Conservation (phyloP, 768 basidiomycete genomes). For the Austroboletus festivus region DNA sequence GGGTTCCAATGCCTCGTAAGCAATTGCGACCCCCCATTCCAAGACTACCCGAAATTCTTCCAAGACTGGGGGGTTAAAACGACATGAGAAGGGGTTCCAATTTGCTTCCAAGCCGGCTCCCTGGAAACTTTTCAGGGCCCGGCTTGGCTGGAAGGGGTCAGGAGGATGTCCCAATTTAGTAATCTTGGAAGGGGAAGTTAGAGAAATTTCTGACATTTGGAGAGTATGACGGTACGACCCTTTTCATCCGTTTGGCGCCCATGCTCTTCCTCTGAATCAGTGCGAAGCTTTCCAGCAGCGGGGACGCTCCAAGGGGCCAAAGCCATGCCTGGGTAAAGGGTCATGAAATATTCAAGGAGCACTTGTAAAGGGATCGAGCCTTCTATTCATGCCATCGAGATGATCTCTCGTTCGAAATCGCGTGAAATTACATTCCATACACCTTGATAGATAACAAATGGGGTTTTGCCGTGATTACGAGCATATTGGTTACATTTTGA, state of each 20-base stretch:
- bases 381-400: conserved; percentile 32
- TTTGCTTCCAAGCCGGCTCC: too few relatives aligned
- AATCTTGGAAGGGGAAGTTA: too few relatives aligned
- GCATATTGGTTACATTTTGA: conserved; percentile 48
- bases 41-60: too few relatives aligned
- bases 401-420: conserved; percentile 51
- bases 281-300: conserved; percentile 25
- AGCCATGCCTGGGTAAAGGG: conserved; percentile 9
- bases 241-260: conserved; percentile 32
- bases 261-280: conserved; percentile 26
- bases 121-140: too few relatives aligned
- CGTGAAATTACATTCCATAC: conserved; percentile 41
- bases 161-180: too few relatives aligned
- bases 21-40: too few relatives aligned
- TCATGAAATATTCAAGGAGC: neutral
- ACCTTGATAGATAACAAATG: conserved; percentile 53
- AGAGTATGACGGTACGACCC: conserved; percentile 30
- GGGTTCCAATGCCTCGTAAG: too few relatives aligned
- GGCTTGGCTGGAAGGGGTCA: too few relatives aligned
- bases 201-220: too few relatives aligned
- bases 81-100: too few relatives aligned
- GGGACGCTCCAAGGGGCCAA: conserved; percentile 38
- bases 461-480: conserved; percentile 44
- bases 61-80: too few relatives aligned
- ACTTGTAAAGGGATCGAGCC: conserved; percentile 19